Base-by-base conservation (phyloP, 2,329 filamentous ascomycete genomes). In the Trichophyton mentagrophytes region DNA sequence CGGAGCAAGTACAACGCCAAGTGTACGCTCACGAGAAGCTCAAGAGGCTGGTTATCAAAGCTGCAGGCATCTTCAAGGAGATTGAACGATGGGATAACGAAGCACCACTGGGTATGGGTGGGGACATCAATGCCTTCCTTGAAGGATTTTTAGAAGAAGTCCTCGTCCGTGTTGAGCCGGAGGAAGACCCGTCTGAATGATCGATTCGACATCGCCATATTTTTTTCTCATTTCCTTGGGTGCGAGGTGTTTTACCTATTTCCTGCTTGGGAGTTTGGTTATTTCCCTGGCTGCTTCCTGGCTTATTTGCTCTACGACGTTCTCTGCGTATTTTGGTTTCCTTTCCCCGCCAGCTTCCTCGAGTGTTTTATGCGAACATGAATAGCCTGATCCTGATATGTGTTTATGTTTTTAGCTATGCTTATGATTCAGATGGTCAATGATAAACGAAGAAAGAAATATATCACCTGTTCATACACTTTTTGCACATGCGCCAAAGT, bases 141-240 rank as follows among this genome's bases (percentile, higher is more conserved):
- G 93, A 99, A 72, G 92, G 91, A 0, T 83, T 97, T 64, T 77
- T 99, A 38, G 93, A 99, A 72, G 93, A 99, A 77, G 87, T 99
- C 25, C 77, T 99, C 22, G 90, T 96, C 40, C 78, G 93, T 61
- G 89, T 97, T 13, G 92, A 97, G 76, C 89, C 91, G 3, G 79
- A 90, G 63, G 89, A 93, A 68, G 88, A 90, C 46, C 55, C 55
- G 15, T 20, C 15, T 20, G 55, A 57, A n/a, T 38, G 51, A 57
- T 53, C 22, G 8, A 13, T 15, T 25, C 22, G 8, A 22, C 6
- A 30, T 7, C 49, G 4, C 27, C 22, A 13, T 30, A 11, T 30
- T 53, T 33, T 25, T 33, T 30, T 30, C 22, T n/a, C 3, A 27
- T 53, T 47, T 47, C 9, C 20, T 47, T 22, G 9, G 44, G 44